Conservation (phyloP, 305 asterid species). For the Solanum hybrid region DNA sequence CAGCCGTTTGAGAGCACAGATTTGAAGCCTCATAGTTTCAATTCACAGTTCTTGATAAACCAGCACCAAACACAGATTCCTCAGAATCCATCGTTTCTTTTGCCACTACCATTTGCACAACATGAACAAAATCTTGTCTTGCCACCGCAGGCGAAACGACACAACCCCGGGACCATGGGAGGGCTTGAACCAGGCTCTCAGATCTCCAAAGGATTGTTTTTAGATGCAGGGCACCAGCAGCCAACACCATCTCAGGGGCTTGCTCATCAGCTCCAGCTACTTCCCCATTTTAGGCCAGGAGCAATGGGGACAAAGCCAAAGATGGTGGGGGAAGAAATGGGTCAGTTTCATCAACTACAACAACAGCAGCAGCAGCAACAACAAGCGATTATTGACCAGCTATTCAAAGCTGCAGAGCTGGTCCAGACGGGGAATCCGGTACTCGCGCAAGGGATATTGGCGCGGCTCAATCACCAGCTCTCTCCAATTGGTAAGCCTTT, state of each 20-base stretch:
- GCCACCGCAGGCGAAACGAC: conserved; percentile 66
- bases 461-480: conserved; percentile 98
- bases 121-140: conserved; percentile 42
- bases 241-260: conserved; percentile 20
- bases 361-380: conserved; percentile 37
- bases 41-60: conserved; percentile 47
- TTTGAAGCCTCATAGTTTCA: conserved; percentile 44
- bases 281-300: conserved; percentile 44
- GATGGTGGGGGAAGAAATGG: conserved; percentile 41
- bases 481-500: conserved; percentile 93
- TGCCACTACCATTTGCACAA: conserved; percentile 43
- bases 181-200: conserved; percentile 31
- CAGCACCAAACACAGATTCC: conserved; percentile 52
- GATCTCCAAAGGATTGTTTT: conserved; percentile 33
- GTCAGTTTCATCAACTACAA: conserved; percentile 18
- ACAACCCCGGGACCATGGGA: conserved; percentile 40
- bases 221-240: conserved; percentile 43
- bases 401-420: conserved; percentile 77
- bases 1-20: conserved; percentile 44
- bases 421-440: conserved; percentile 70
- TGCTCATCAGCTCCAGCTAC: conserved; percentile 49
- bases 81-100: conserved; percentile 49
- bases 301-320: conserved; percentile 38
- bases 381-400: conserved; percentile 75
- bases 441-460: conserved; percentile 92